Conservation (phyloP, 2,329 filamentous ascomycete species). For the Penicillium fuscoglaucum region DNA sequence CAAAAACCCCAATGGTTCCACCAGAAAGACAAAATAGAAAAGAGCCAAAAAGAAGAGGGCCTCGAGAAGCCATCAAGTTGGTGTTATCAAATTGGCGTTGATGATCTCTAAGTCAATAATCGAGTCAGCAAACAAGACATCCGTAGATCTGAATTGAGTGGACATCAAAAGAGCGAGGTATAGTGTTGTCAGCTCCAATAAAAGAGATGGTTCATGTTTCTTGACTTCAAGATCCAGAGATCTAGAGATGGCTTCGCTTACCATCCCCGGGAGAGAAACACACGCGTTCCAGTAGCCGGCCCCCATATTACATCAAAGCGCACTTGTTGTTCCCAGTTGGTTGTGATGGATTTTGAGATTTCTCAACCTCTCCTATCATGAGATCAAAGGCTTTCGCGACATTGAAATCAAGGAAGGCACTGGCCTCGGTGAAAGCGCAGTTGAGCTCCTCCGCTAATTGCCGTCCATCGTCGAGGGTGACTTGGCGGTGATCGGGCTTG, state of each 20-base stretch:
- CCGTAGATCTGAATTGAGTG: conserved; percentile 6
- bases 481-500: conserved; percentile 87
- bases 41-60: conserved; percentile 2
- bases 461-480: conserved; percentile 80
- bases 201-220: neutral
- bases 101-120: neutral
- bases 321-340: conserved; percentile 80
- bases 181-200: neutral
- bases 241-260: conserved; percentile 5
- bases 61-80: conserved; percentile 3
- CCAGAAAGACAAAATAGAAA: conserved; percentile 11
- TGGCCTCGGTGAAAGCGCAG: conserved; percentile 93
- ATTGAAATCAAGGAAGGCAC: conserved; percentile 90
- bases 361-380: conserved; percentile 93
- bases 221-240: neutral
- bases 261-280: conserved; percentile 7
- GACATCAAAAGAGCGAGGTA: conserved; percentile 1
- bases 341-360: conserved; percentile 85
- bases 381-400: conserved; percentile 90
- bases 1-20: conserved; percentile 21
- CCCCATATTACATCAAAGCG: conserved; percentile 69
- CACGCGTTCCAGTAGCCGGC: neutral
- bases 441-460: conserved; percentile 82
- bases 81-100: neutral
- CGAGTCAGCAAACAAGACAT: conserved; percentile 5